Conservation (phyloP, 2,329 filamentous ascomycete species). For the Bipolaris sorokiniana region DNA sequence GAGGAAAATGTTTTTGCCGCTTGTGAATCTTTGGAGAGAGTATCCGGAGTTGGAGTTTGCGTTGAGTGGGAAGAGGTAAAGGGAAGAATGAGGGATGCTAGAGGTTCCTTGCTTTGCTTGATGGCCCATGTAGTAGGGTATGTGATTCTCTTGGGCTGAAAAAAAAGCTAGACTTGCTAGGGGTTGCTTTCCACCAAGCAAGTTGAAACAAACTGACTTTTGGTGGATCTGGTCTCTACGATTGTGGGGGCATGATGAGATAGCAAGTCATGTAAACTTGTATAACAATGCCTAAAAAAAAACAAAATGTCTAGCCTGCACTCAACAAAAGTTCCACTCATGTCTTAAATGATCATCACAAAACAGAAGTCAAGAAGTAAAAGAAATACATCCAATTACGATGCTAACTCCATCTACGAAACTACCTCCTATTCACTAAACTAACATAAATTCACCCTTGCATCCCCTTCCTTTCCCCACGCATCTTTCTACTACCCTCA, state of each 20-base stretch:
- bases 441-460: not conserved
- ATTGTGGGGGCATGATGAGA: too few species aligned
- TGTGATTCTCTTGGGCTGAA: too few species aligned
- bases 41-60: conserved; percentile 37
- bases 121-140: too few species aligned
- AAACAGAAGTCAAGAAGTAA: not conserved
- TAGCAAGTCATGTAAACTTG: too few species aligned
- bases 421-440: not conserved
- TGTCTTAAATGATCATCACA: too few species aligned
- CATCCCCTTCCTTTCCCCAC: not conserved
- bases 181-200: too few species aligned
- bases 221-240: too few species aligned
- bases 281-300: too few species aligned
- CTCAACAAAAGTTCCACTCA: too few species aligned
- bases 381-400: not conserved
- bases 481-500: conserved; percentile 55
- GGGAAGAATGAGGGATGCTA: not conserved
- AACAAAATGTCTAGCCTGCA: too few species aligned
- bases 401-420: not conserved
- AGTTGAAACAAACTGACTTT: too few species aligned
- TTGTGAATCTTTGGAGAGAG: conserved; percentile 53
- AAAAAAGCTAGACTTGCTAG: too few species aligned
- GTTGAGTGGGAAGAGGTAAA: conserved; percentile 6
- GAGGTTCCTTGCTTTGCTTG: not conserved
- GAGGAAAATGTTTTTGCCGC: conserved; percentile 54